Percentiles rank a stretch among this genome's conserved stretches.
phyloP scores from a whole-genome alignment of 768 basidiomycete genomes.

The Leccinum sublutescens region DNA sequence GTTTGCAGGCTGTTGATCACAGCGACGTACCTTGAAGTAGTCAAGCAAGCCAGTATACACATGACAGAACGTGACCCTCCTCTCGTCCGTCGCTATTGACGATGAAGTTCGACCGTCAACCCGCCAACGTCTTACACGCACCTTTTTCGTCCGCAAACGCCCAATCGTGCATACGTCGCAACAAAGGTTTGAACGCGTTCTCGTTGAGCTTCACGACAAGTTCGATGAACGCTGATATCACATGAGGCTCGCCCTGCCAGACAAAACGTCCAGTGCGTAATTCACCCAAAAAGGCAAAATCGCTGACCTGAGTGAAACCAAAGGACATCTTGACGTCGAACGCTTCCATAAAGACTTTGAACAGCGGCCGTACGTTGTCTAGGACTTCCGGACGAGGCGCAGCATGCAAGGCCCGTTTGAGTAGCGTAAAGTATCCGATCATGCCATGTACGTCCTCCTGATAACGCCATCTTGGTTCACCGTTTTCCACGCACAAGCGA shows the following conservation, averaged over 20 bases:
- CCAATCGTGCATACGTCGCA: constrained; percentile 94
- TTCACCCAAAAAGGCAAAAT: neutral
- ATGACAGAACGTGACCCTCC: constrained; percentile 72
- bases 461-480: neutral
- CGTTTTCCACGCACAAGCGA: neutral
- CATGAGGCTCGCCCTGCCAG: constrained; percentile 48
- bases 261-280: neutral
- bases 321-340: constrained; percentile 53
- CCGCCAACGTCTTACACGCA: constrained; percentile 26
- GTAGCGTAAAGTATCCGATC: constrained; percentile 59
- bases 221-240: constrained; percentile 79
- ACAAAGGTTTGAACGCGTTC: constrained; percentile 84
- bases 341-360: constrained; percentile 77
- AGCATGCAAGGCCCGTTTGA: constrained; percentile 62
- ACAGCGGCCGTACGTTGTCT: constrained; percentile 63
- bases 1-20: neutral
- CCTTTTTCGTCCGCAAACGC: constrained; percentile 64
- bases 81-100: constrained; percentile 34
- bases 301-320: constrained; percentile 30
- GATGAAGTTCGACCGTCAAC: neutral
- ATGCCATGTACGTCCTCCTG: constrained; percentile 29
- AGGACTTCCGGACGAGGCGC: constrained; percentile 63
- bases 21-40: constrained; percentile 74
- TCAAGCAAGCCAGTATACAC: constrained; percentile 73
- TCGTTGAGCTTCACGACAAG: constrained; percentile 93